Evolutionary conservation across 768 basidiomycete species (phyloP).

Genomic region (Phylloporus sp.): DNA sequence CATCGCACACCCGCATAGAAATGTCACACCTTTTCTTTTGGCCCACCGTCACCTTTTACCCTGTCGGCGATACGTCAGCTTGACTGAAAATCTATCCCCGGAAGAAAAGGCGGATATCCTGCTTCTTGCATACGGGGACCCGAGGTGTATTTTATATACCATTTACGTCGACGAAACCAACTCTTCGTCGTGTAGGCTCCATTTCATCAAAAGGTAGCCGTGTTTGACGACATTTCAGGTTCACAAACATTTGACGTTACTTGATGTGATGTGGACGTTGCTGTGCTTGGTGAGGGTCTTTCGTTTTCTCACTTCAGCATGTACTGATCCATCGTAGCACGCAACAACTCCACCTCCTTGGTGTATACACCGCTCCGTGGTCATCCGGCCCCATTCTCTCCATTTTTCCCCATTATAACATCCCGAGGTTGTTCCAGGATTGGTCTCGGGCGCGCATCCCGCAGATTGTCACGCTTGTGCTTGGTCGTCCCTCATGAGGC

Average conservation of each 20-base stretch:
- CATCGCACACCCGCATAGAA: background rate
- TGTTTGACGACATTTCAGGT: slow-evolving; percentile 5
- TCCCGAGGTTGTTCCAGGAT: slow-evolving; percentile 23
- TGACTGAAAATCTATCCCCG: slow-evolving; percentile 45
- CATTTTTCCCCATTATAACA: background rate
- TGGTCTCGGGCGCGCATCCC: slow-evolving; percentile 26
- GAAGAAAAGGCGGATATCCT: slow-evolving; percentile 38
- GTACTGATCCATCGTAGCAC: slow-evolving; percentile 14
- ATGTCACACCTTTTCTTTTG: slow-evolving; percentile 19
- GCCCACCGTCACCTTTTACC: slow-evolving; percentile 38
- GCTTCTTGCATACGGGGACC: slow-evolving; percentile 56
- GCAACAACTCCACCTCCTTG: slow-evolving; percentile 42
- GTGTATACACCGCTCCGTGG: slow-evolving; percentile 29
- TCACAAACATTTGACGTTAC: slow-evolving; percentile 23
- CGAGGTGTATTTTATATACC: slow-evolving; percentile 49
- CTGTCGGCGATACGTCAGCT: slow-evolving; percentile 57
- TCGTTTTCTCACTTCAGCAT: background rate
- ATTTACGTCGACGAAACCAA: slow-evolving; percentile 21
- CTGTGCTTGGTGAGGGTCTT: slow-evolving; percentile 24
- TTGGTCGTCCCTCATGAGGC: slow-evolving; percentile 31
- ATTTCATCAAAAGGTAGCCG: background rate
- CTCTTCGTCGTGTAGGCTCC: slow-evolving; percentile 5
- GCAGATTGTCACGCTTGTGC: slow-evolving; percentile 26
- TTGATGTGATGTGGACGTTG: slow-evolving; percentile 29
- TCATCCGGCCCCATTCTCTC: background rate